phyloP scores from a whole-genome alignment of 257 asterid genomes.

The Solanum verrucosum region DNA sequence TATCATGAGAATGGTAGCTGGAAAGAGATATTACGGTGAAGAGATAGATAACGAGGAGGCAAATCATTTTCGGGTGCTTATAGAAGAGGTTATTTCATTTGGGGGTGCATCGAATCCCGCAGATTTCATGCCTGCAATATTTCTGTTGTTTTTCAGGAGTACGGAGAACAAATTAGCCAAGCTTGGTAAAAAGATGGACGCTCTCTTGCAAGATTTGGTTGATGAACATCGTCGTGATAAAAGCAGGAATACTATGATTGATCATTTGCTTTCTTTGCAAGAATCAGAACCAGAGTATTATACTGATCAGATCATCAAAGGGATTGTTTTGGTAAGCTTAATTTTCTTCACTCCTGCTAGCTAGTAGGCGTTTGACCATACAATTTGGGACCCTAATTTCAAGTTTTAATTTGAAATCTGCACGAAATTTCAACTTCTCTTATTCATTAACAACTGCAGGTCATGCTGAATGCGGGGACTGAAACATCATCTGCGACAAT shows the following conservation, averaged over 20 bases:
- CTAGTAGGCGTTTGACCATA: not conserved
- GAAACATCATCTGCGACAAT: slow-evolving; percentile 44
- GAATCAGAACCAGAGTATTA: slow-evolving; percentile 43
- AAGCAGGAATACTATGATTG: slow-evolving; percentile 32
- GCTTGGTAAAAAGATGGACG: slow-evolving; percentile 21
- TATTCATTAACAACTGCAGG: slow-evolving; percentile 8
- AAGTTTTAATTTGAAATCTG: not conserved
- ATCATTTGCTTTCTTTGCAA: slow-evolving; percentile 51
- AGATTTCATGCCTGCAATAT: slow-evolving; percentile 25
- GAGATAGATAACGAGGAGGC: slow-evolving; percentile 29
- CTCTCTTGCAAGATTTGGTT: slow-evolving; percentile 34
- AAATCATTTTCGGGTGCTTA: slow-evolving; percentile 20
- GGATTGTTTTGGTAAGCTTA: slow-evolving; percentile 28
- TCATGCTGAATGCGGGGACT: slow-evolving; percentile 42
- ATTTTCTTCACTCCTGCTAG: not conserved
- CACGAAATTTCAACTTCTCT: not conserved
- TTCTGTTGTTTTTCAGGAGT: not conserved
- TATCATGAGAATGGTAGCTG: slow-evolving; percentile 61
- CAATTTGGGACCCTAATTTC: not conserved
- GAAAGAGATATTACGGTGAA: slow-evolving; percentile 44
- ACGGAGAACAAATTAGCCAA: slow-evolving; percentile 22
- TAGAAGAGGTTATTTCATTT: slow-evolving; percentile 7
- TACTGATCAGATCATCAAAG: slow-evolving; percentile 42
- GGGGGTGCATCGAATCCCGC: slow-evolving; percentile 20
- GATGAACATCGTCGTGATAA: slow-evolving; percentile 24